Conservation (phyloP, 306 rosid species). For the Malus sieversii region DNA sequence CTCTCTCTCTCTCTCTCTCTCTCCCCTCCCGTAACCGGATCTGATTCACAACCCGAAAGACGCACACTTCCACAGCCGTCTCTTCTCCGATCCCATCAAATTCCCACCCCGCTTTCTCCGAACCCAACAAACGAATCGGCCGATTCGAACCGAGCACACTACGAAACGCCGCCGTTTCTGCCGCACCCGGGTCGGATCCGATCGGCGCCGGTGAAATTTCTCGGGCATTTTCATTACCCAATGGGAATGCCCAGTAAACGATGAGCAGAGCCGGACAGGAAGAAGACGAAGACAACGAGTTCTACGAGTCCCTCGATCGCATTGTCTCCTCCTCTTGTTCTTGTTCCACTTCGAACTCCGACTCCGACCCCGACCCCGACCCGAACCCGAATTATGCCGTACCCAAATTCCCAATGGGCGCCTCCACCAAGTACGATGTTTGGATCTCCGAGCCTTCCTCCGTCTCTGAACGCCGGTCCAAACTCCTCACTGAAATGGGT, state of each 20-base stretch:
- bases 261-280: conserved; percentile 61
- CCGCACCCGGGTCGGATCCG: conserved; percentile 23
- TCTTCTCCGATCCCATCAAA: conserved; percentile 28
- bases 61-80: conserved; percentile 6
- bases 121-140: not conserved
- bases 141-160: not conserved
- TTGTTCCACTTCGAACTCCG: conserved; percentile 74
- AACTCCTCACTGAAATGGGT: conserved; percentile 70
- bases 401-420: conserved; percentile 54
- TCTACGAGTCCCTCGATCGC: conserved; percentile 90
- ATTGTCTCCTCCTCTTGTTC: conserved; percentile 78
- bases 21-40: conserved; percentile 33
- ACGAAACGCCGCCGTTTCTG: not conserved
- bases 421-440: conserved; percentile 54
- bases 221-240: conserved; percentile 51
- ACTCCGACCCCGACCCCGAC: conserved; percentile 25
- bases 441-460: conserved; percentile 97
- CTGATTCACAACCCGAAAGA: conserved; percentile 41
- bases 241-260: conserved; percentile 78
- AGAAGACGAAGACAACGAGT: conserved; percentile 44
- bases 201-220: conserved; percentile 8
- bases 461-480: conserved; percentile 74
- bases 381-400: conserved; percentile 19
- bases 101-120: conserved; percentile 4
- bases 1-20: not conserved